Percentiles rank a stretch among this genome's conserved stretches.
phyloP scores from a whole-genome alignment of 768 basidiomycete genomes.

The Suillus placidus region DNA sequence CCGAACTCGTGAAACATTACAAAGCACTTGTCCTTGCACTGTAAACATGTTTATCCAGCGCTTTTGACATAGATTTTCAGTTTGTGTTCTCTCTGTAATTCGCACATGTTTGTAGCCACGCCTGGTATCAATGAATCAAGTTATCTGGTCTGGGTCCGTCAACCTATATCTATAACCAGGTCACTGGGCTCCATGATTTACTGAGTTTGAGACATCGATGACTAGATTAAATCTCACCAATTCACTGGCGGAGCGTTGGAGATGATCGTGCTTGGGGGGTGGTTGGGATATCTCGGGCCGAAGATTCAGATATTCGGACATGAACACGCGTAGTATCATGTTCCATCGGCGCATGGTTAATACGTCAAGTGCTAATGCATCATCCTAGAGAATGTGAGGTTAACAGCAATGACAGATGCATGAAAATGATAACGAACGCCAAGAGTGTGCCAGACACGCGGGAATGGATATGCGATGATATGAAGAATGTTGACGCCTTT shows the following conservation, averaged over 20 bases:
- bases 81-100: not conserved
- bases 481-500: constrained; percentile 88
- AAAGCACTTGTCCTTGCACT: constrained; percentile 37
- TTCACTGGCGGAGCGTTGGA: constrained; percentile 46
- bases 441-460: constrained; percentile 85
- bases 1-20: constrained; percentile 44
- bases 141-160: not conserved
- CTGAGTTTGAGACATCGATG: not conserved
- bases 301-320: constrained; percentile 85
- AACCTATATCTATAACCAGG: not conserved
- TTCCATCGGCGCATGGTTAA: constrained; percentile 91
- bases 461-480: constrained; percentile 88
- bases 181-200: constrained; percentile 7
- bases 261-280: constrained; percentile 19
- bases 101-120: not conserved
- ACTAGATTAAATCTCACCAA: constrained; percentile 42
- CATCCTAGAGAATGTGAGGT: constrained; percentile 60
- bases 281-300: constrained; percentile 47
- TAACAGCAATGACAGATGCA: constrained; percentile 1
- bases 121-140: not conserved
- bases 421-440: constrained; percentile 46
- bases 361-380: constrained; percentile 82
- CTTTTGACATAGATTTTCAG: not conserved
- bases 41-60: not conserved
- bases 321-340: constrained; percentile 82